phyloP scores from a whole-genome alignment of 257 asterid genomes.

The Lavandula angustifolia region DNA sequence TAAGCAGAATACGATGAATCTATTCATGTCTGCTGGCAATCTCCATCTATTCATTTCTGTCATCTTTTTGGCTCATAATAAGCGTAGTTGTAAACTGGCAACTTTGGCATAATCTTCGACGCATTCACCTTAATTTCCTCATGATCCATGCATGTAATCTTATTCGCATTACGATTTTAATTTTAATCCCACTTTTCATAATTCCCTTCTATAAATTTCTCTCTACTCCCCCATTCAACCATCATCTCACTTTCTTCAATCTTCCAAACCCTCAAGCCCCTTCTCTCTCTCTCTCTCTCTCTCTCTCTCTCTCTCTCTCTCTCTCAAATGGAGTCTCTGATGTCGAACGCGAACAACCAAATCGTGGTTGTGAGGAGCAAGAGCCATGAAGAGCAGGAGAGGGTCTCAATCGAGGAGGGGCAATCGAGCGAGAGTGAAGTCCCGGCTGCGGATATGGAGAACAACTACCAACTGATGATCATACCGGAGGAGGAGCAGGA shows the following conservation, averaged over 20 bases:
- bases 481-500: background rate
- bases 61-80: background rate
- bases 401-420: background rate
- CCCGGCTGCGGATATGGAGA: background rate
- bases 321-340: background rate
- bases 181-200: background rate
- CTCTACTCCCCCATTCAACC: background rate
- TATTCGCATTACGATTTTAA: background rate
- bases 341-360: background rate
- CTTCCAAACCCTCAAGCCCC: background rate
- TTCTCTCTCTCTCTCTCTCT: background rate
- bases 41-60: background rate
- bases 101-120: background rate
- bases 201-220: constrained; percentile 11
- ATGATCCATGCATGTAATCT: constrained; percentile 32
- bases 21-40: background rate
- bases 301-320: constrained; percentile 7
- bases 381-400: background rate
- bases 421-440: background rate
- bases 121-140: background rate
- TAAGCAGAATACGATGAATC: background rate
- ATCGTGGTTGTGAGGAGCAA: background rate
- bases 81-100: constrained; percentile 21
- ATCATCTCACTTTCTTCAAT: background rate
- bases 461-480: background rate